Percentiles rank a stretch among this genome's conserved stretches.
Conservation (phyloP, 108 stramenopile species). For the Nannochloropsis oceanica region DNA sequence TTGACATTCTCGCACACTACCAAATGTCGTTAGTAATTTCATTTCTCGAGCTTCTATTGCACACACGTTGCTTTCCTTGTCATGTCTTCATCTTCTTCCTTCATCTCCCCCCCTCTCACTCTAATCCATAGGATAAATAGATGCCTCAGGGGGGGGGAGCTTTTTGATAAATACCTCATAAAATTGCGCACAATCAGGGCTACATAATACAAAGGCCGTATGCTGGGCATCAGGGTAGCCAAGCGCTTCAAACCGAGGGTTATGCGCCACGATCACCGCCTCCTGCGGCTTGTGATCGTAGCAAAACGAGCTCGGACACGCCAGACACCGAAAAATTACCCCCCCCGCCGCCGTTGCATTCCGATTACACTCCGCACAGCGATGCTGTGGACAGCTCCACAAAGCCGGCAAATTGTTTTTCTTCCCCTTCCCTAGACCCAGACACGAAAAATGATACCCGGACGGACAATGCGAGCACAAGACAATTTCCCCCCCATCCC, state of each 20-base stretch:
- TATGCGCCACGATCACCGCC: background rate
- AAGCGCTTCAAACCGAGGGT: background rate
- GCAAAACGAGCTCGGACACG: background rate
- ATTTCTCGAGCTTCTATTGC: background rate
- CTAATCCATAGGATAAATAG: background rate
- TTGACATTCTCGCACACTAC: too few species aligned
- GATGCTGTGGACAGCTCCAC: slow-evolving; percentile 7
- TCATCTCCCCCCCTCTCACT: background rate
- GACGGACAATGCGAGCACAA: slow-evolving; percentile 3
- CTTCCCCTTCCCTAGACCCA: background rate
- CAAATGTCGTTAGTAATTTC: background rate
- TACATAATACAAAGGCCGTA: background rate
- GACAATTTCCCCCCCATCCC: slow-evolving; percentile 7
- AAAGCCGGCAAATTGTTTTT: background rate
- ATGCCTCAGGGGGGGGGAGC: background rate
- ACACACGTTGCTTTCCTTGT: background rate
- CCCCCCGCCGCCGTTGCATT: background rate
- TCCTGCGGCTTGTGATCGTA: background rate
- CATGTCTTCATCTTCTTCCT: background rate
- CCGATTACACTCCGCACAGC: background rate
- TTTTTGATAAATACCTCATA: background rate
- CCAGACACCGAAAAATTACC: background rate
- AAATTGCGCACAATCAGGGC: background rate
- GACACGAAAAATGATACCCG: background rate
- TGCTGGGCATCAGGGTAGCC: background rate